Evolutionary conservation across 1,139 yeast genomes (phyloP).

Genomic region (Wickerhamiella pararugosa): DNA sequence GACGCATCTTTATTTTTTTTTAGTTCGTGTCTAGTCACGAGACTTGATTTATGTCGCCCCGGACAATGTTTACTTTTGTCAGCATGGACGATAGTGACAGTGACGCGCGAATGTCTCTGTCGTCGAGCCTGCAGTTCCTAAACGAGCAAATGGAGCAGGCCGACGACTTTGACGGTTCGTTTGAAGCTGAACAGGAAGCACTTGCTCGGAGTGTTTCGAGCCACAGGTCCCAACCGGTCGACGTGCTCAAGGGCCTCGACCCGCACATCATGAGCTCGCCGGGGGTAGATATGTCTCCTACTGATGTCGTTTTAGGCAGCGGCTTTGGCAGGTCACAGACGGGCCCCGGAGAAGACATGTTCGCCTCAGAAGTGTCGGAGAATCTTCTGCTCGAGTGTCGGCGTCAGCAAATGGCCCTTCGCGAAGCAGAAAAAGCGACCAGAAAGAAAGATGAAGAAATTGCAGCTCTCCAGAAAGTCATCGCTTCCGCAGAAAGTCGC

Average conservation of each 20-base stretch:
- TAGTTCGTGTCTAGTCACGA: no score
- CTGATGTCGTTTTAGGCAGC: no score
- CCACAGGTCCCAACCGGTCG: conserved; percentile 1
- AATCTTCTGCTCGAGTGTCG: conserved; percentile 67
- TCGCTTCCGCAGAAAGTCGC: conserved; percentile 22
- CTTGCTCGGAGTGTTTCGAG: background rate
- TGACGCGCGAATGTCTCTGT: conserved; percentile 2
- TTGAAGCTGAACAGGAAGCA: background rate
- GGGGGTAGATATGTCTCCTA: no score
- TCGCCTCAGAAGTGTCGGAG: conserved; percentile 73
- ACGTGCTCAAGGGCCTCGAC: background rate
- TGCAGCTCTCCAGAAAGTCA: conserved; percentile 24
- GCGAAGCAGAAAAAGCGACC: conserved; percentile 40
- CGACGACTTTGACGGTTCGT: conserved; percentile 1
- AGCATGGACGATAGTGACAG: no score
- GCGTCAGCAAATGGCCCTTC: conserved; percentile 40
- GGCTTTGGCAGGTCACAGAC: no score
- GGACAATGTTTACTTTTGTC: no score
- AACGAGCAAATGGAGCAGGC: background rate
- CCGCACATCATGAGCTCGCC: background rate
- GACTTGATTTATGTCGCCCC: no score
- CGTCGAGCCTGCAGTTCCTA: background rate
- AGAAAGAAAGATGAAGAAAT: conserved; percentile 32
- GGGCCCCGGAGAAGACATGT: conserved; percentile 17
- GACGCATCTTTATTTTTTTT: no score